Conservation (phyloP, 2,329 filamentous ascomycete species). For the Juglanconis sp. region DNA sequence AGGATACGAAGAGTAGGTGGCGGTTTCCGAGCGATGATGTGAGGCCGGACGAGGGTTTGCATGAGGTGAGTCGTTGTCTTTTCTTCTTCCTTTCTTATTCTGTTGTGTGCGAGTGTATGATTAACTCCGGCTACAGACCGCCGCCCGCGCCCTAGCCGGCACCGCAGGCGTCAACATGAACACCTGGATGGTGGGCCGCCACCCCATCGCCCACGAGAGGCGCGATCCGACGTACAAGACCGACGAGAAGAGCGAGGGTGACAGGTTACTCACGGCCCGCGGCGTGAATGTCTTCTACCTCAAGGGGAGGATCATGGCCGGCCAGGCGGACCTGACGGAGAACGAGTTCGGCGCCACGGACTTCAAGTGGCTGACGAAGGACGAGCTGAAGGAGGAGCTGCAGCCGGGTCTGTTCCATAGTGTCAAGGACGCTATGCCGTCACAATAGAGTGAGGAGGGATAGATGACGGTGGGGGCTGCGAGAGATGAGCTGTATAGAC, state of each 20-base stretch:
- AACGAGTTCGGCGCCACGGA: slow-evolving; percentile 74
- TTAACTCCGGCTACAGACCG: slow-evolving; percentile 56
- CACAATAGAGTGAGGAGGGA: slow-evolving; percentile 8
- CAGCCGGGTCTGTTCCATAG: slow-evolving; percentile 66
- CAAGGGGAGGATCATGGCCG: slow-evolving; percentile 94
- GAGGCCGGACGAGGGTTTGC: slow-evolving; percentile 69
- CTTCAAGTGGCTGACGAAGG: slow-evolving; percentile 89
- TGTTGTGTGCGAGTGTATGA: not conserved
- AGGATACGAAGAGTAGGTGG: slow-evolving; percentile 70
- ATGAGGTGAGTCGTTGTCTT: slow-evolving; percentile 60
- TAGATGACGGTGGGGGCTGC: not conserved
- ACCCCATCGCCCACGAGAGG: slow-evolving; percentile 78
- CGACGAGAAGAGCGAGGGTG: slow-evolving; percentile 36
- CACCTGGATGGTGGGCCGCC: slow-evolving; percentile 92
- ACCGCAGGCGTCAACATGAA: slow-evolving; percentile 94
- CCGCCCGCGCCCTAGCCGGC: slow-evolving; percentile 72
- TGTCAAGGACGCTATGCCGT: slow-evolving; percentile 73
- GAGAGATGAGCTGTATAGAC: not conserved
- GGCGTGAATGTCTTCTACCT: slow-evolving; percentile 92
- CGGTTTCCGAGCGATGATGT: slow-evolving; percentile 75
- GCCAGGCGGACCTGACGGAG: slow-evolving; percentile 76
- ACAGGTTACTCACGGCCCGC: slow-evolving; percentile 27
- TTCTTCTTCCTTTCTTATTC: not conserved
- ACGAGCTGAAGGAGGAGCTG: slow-evolving; percentile 74
- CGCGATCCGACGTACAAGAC: slow-evolving; percentile 46